Base-by-base conservation (phyloP, 2,329 filamentous ascomycete species). In the Teratosphaeria gauchensis region DNA sequence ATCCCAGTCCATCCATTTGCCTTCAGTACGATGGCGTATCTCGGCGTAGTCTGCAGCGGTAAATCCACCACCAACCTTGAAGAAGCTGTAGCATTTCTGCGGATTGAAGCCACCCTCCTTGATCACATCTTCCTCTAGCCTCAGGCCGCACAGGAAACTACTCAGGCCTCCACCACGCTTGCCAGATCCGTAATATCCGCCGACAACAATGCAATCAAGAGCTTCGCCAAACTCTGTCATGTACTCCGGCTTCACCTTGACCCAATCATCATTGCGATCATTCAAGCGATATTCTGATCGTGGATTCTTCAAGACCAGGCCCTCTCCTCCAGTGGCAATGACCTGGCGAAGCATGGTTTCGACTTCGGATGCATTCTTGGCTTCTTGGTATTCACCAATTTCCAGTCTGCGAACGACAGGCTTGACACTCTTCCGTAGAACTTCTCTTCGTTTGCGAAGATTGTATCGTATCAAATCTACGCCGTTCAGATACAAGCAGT, bases 191-290 rank as follows among this genome's bases (percentile, higher is more conserved):
- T 89, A 99, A 74, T 96, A 97, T 8, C 90, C 94, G 57, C 92
- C 94, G 56, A 99, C 84, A 16, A 99, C 80, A 14, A 96, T 77
- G 64, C 91, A 90, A 71, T 99, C 94, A 3, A 99, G 83, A 0
- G 88, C 90, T 74, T 97, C 92, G 61, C 94, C 94, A 71, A 94
- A 96, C 62, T 96, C 92, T 1, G 86, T 86, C 92, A 97, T 96
- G 73, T 99, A 99, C 64, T 99, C 94, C 1, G 94, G 94, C 69
- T 99, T 99, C 8, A 99, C 92, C 72, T 99, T 99, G 75, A 96
- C 87, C 94, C 94, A 99, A 73, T 96, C 90, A 66, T 95, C 89
- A 67, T 95, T 94, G 54, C 94, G 87, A 65, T 90, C 89, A 69
- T 95, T 96, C 9, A 97, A 80, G 6, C 84, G 82, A 71, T 99